Evolutionary conservation across 306 rosid species (phyloP).

Genomic region (Glycine tomentella): DNA sequence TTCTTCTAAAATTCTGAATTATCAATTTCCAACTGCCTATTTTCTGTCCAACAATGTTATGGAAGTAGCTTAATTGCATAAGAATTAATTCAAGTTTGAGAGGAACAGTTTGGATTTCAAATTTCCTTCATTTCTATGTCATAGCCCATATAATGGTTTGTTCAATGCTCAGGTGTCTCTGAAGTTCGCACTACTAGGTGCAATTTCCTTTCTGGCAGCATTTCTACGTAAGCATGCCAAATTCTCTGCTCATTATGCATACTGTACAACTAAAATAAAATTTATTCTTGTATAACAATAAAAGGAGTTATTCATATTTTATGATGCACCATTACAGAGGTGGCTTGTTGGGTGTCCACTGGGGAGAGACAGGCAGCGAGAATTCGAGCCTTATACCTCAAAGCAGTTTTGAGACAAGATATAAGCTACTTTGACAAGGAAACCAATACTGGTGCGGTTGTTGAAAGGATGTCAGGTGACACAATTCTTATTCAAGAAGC

Average conservation of each 20-base stretch:
- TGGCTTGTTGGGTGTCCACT: slow-evolving; percentile 82
- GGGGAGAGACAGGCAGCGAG: slow-evolving; percentile 87
- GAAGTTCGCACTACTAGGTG: slow-evolving; percentile 61
- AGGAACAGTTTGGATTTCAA: background rate
- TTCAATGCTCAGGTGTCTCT: slow-evolving; percentile 61
- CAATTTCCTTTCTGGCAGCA: slow-evolving; percentile 59
- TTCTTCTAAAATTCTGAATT: too few relatives aligned
- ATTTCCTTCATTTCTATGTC: slow-evolving; percentile 31
- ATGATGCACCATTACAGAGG: slow-evolving; percentile 55
- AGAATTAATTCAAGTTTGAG: background rate
- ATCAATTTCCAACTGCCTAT: too few relatives aligned
- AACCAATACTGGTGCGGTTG: slow-evolving; percentile 71
- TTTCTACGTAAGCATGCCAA: slow-evolving; percentile 63
- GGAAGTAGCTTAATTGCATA: background rate
- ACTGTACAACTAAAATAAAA: background rate
- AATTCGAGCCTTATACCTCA: slow-evolving; percentile 74
- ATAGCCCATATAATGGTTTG: slow-evolving; percentile 22
- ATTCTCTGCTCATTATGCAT: slow-evolving; percentile 36
- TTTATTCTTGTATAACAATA: background rate
- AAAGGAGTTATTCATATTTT: background rate
- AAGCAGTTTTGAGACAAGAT: slow-evolving; percentile 83
- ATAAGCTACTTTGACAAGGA: slow-evolving; percentile 75
- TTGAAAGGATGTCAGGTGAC: slow-evolving; percentile 85
- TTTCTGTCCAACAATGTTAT: too few relatives aligned
- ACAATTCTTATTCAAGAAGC: slow-evolving; percentile 89